These are phyloP conservation scores for Cerrena zonata DNA, from an alignment of 1,284 basidiomycete species.

Conservation along the genomic window DNA sequence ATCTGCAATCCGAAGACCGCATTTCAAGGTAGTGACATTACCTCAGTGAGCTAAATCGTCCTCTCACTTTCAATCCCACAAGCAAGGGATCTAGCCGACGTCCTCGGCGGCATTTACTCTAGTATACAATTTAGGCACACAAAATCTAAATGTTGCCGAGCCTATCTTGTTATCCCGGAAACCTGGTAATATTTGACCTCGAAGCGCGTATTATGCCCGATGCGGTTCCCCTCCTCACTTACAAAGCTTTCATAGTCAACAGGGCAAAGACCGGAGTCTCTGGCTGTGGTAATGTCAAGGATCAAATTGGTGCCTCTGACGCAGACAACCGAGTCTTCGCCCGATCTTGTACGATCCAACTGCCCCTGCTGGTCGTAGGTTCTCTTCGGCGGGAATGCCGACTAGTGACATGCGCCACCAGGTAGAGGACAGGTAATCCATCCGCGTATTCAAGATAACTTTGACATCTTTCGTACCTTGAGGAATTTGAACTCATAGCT, in stretches of 20 bases:
- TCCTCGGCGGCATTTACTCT: too few species aligned
- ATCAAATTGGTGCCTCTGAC: slow-evolving; percentile 70
- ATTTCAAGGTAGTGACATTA: too few species aligned
- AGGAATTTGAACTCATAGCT: slow-evolving; percentile 51
- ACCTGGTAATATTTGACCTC: too few species aligned
- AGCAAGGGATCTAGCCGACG: too few species aligned
- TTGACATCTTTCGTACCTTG: slow-evolving; percentile 68
- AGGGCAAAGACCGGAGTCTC: slow-evolving; percentile 72
- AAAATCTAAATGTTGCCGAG: too few species aligned
- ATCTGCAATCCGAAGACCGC: too few species aligned
- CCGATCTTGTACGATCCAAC: slow-evolving; percentile 72
- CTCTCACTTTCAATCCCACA: too few species aligned
- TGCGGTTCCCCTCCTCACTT: slow-evolving; percentile 76
- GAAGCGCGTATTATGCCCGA: slow-evolving; percentile 72
- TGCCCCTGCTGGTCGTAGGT: slow-evolving; percentile 56
- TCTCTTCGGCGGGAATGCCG: slow-evolving; percentile 58
- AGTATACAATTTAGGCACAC: too few species aligned
- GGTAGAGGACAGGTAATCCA: too few species aligned
- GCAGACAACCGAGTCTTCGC: slow-evolving; percentile 70
- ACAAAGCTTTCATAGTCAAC: slow-evolving; percentile 71
- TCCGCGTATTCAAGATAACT: too few species aligned
- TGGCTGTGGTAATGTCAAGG: slow-evolving; percentile 76
- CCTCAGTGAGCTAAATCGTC: too few species aligned
- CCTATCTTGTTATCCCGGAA: too few species aligned
- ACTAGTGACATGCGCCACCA: slow-evolving; percentile 48